These are phyloP conservation scores for Rubroboletus pulcherrimus DNA, from an alignment of 768 basidiomycete species.

Conservation along the genomic window DNA sequence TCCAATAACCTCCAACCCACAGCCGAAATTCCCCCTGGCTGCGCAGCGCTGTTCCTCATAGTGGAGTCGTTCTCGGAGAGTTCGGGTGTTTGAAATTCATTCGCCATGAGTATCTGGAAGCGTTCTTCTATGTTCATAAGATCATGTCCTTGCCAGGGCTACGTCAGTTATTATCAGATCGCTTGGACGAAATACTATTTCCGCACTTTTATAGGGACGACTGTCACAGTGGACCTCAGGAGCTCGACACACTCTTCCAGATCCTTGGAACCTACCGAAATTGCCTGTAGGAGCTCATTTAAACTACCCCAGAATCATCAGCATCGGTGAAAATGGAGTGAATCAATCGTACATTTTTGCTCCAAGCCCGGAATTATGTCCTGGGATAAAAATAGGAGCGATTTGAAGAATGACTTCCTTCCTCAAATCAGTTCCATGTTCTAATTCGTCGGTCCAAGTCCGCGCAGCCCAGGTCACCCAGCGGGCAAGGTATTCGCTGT, in stretches of 20 bases:
- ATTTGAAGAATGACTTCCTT: slow-evolving; percentile 45
- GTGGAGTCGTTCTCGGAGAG: background rate
- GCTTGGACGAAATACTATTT: background rate
- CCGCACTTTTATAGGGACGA: slow-evolving; percentile 18
- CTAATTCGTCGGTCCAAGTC: slow-evolving; percentile 32
- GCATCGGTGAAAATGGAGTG: background rate
- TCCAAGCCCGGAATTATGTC: slow-evolving; percentile 25
- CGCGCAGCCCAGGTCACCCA: slow-evolving; percentile 67
- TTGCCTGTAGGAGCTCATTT: slow-evolving; percentile 15
- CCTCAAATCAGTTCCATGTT: slow-evolving; percentile 38
- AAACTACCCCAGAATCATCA: slow-evolving; percentile 21
- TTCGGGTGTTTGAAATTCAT: slow-evolving; percentile 4
- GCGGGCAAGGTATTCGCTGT: slow-evolving; percentile 57
- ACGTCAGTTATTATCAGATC: background rate
- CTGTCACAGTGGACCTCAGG: slow-evolving; percentile 5
- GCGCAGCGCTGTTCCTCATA: background rate
- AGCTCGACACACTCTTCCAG: slow-evolving; percentile 20
- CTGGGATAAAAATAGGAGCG: slow-evolving; percentile 47
- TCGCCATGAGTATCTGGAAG: slow-evolving; percentile 36
- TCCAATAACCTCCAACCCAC: slow-evolving; percentile 55
- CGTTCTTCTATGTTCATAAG: slow-evolving; percentile 56
- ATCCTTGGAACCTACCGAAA: slow-evolving; percentile 17
- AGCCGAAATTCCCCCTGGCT: slow-evolving; percentile 1
- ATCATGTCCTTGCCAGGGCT: slow-evolving; percentile 52
- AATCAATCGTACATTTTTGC: slow-evolving; percentile 31